phyloP scores from a whole-genome alignment of 768 basidiomycete species.

The Roridomyces roridus region DNA sequence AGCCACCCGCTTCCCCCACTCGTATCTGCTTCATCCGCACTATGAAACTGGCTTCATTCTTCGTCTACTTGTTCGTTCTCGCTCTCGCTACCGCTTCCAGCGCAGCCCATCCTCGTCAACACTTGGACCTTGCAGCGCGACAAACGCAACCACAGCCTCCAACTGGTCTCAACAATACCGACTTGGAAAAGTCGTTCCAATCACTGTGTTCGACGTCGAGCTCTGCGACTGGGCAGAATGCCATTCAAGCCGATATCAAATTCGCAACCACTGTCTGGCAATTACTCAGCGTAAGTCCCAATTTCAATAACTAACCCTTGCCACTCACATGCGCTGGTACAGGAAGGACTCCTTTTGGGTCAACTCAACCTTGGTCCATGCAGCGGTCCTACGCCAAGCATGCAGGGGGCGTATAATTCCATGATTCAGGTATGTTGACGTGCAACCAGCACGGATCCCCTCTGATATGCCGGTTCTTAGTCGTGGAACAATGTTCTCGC shows the following conservation, averaged over 20 bases:
- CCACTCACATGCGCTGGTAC: neutral
- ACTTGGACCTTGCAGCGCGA: too few species aligned
- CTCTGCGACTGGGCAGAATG: neutral
- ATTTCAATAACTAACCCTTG: neutral
- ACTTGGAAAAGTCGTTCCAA: neutral
- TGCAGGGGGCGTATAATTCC: neutral
- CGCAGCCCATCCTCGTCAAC: too few species aligned
- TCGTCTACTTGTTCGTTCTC: too few species aligned
- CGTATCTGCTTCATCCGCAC: too few species aligned
- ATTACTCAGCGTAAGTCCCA: neutral
- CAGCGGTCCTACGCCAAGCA: too few species aligned
- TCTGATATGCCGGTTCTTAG: neutral
- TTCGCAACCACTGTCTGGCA: neutral
- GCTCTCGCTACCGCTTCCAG: too few species aligned
- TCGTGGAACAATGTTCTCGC: neutral
- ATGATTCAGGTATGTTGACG: neutral
- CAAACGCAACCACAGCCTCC: neutral
- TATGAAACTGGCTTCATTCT: too few species aligned
- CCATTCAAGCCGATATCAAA: slow-evolving; percentile 2
- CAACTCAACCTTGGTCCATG: too few species aligned
- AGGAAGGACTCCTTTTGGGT: neutral
- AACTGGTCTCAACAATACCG: neutral
- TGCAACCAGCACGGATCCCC: neutral
- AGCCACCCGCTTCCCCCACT: too few species aligned
- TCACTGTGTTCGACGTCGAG: neutral